phyloP scores from a whole-genome alignment of 805 yeast genomes.

The Yamadazyma takamatsuzukensis region DNA sequence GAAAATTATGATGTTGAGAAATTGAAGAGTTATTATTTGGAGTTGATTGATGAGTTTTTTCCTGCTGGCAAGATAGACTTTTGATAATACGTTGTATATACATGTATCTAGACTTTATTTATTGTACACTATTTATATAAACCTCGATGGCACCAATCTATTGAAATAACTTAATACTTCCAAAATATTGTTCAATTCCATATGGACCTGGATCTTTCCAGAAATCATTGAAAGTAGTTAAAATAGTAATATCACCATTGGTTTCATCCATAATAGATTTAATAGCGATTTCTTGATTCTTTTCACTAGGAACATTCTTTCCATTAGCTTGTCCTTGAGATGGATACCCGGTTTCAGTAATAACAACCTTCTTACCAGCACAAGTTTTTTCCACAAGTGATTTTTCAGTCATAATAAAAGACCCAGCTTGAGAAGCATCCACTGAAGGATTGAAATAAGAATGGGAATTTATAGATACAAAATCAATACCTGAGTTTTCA shows the following conservation, averaged over 20 bases:
- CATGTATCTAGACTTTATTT: not conserved
- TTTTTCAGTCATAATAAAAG: constrained; percentile 64
- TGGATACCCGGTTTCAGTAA: constrained; percentile 92
- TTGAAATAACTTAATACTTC: constrained; percentile 46
- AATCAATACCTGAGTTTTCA: constrained; percentile 63
- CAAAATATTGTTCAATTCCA: constrained; percentile 85
- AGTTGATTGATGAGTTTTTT: constrained; percentile 64
- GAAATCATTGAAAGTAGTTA: constrained; percentile 77
- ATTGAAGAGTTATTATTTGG: constrained; percentile 56
- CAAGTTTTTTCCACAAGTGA: constrained; percentile 53
- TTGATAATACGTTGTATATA: constrained; percentile 19
- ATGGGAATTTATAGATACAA: constrained; percentile 84
- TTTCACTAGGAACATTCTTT: constrained; percentile 62
- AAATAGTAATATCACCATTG: constrained; percentile 61
- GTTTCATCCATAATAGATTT: constrained; percentile 54
- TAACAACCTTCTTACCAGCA: constrained; percentile 48
- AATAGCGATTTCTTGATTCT: constrained; percentile 71
- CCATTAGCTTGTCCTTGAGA: constrained; percentile 71
- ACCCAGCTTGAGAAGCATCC: constrained; percentile 66
- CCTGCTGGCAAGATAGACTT: constrained; percentile 57
- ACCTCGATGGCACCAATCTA: too few species aligned
- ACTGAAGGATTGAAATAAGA: constrained; percentile 70
- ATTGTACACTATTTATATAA: not conserved
- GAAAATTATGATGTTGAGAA: constrained; percentile 44
- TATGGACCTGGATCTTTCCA: constrained; percentile 87